phyloP scores from a whole-genome alignment of 2,329 filamentous ascomycete genomes.

The Neopestalotiopsis sp. region DNA sequence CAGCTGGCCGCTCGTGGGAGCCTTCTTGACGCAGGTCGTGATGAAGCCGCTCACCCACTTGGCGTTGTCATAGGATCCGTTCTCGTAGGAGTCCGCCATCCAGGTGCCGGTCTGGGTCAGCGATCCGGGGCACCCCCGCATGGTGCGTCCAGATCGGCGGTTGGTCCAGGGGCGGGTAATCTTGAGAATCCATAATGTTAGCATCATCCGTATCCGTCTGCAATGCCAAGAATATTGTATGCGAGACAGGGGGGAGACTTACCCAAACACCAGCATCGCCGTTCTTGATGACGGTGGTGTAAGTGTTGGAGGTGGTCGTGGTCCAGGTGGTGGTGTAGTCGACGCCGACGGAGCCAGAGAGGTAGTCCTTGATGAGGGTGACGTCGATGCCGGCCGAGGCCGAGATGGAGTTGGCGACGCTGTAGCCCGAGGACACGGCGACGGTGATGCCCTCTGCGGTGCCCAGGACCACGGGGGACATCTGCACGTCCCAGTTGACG shows the following conservation, averaged over 20 bases:
- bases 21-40: conserved; percentile 6
- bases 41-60: conserved; percentile 14
- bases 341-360: neutral
- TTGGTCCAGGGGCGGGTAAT: conserved; percentile 9
- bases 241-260: neutral
- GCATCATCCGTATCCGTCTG: neutral
- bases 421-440: conserved; percentile 6
- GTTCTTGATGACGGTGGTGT: conserved; percentile 14
- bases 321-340: conserved; percentile 12
- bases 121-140: conserved; percentile 9
- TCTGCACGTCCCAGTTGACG: conserved; percentile 15
- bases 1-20: conserved; percentile 4
- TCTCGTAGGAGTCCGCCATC: conserved; percentile 9
- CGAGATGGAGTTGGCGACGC: neutral
- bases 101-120: conserved; percentile 9
- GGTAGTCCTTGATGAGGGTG: conserved; percentile 12
- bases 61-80: conserved; percentile 10
- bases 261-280: conserved; percentile 6
- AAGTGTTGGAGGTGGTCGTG: conserved; percentile 1
- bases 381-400: conserved; percentile 8
- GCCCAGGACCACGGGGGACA: conserved; percentile 13
- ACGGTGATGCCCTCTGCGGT: conserved; percentile 6
- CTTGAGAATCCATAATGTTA: neutral
- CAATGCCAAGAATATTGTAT: neutral
- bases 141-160: conserved; percentile 11